These are phyloP conservation scores for Nissolia schottii DNA, from an alignment of 306 rosid species.

Conservation along the genomic window DNA sequence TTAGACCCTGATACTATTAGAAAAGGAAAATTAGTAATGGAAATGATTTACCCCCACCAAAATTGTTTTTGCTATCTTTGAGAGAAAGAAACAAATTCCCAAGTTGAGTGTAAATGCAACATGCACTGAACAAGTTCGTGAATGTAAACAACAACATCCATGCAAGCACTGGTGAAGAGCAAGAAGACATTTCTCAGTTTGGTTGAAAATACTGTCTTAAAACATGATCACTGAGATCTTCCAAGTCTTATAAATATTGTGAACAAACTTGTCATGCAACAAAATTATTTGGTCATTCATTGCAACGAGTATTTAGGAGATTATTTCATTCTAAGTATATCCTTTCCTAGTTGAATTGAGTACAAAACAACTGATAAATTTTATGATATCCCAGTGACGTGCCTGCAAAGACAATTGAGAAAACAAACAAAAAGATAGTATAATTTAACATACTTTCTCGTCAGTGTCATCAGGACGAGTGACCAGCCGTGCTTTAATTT, in stretches of 20 bases:
- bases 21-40: neutral
- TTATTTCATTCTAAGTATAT: neutral
- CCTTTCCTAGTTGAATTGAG: neutral
- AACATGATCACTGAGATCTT: neutral
- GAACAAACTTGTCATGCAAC: neutral
- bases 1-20: neutral
- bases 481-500: conserved; percentile 66
- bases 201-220: neutral
- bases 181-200: neutral
- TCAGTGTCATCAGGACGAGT: conserved; percentile 84
- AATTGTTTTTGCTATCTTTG: neutral
- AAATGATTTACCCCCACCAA: neutral
- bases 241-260: neutral
- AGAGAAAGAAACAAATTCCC: neutral
- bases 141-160: conserved; percentile 7
- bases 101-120: neutral
- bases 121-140: neutral
- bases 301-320: neutral
- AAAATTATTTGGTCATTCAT: neutral
- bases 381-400: conserved; percentile 1
- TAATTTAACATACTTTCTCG: conserved; percentile 53
- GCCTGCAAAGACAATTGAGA: neutral
- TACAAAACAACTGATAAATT: neutral
- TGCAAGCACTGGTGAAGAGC: neutral
- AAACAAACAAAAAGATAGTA: neutral